These are phyloP conservation scores for Rostrohypoxylon terebratum DNA, from an alignment of 495 filamentous ascomycete species.

Conservation along the genomic window DNA sequence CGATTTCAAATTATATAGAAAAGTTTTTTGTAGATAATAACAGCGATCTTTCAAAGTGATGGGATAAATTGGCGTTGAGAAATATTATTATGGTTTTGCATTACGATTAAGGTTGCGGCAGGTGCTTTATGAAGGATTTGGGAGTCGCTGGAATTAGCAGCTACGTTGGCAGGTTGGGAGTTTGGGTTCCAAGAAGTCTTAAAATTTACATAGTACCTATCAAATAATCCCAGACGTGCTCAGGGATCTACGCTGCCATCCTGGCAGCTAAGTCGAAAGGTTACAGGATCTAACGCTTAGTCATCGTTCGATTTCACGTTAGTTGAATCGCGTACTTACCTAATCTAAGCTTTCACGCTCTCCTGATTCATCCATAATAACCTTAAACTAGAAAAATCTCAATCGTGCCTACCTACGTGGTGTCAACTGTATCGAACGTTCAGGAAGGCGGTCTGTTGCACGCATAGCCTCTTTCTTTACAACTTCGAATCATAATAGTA, in stretches of 20 bases:
- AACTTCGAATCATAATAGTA: background rate
- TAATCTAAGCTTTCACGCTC: slow-evolving; percentile 23
- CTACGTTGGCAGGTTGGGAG: background rate
- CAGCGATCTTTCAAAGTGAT: slow-evolving; percentile 4
- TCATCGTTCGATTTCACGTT: slow-evolving; percentile 40
- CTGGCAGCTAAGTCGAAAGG: background rate
- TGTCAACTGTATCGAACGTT: slow-evolving; percentile 17
- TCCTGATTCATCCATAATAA: slow-evolving; percentile 20
- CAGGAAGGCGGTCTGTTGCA: slow-evolving; percentile 1
- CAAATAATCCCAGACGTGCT: background rate
- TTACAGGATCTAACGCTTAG: slow-evolving; percentile 26
- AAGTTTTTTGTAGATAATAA: slow-evolving; percentile 1
- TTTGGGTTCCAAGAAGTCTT: slow-evolving; percentile 31
- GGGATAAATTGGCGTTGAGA: slow-evolving; percentile 4
- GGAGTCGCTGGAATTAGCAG: background rate
- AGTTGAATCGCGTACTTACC: background rate
- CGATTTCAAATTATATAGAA: background rate
- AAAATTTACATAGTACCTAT: background rate
- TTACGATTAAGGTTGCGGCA: background rate
- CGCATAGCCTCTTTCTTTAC: slow-evolving; percentile 1
- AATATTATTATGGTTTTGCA: background rate
- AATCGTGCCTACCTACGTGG: background rate
- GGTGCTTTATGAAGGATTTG: slow-evolving; percentile 1
- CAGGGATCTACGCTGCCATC: slow-evolving; percentile 15
- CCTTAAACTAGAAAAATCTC: background rate